phyloP scores from a whole-genome alignment of 495 filamentous ascomycete genomes.

The Xylaria acuta region DNA sequence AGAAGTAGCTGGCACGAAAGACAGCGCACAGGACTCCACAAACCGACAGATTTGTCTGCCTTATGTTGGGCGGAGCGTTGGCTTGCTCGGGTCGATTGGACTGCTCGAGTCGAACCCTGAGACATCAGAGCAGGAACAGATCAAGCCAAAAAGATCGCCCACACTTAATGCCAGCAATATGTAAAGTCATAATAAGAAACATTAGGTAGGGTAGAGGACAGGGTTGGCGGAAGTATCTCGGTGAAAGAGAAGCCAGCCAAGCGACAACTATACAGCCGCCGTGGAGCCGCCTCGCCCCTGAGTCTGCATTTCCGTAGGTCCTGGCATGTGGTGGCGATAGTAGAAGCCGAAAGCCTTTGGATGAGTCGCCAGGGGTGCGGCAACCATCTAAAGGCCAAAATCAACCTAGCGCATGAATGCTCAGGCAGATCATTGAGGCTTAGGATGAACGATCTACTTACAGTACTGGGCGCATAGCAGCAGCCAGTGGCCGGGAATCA shows the following conservation, averaged over 20 bases:
- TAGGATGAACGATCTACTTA: conserved; percentile 17
- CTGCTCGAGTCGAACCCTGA: neutral
- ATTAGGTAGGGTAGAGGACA: neutral
- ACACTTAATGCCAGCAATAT: conserved; percentile 6
- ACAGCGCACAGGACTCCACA: neutral
- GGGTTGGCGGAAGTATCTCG: conserved; percentile 10
- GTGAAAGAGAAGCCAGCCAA: neutral
- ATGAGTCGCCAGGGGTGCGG: neutral
- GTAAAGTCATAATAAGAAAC: neutral
- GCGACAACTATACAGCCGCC: neutral
- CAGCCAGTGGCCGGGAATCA: neutral
- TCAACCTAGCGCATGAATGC: conserved; percentile 15
- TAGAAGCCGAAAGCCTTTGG: neutral
- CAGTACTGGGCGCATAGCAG: neutral
- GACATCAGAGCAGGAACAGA: neutral
- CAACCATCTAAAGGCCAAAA: neutral
- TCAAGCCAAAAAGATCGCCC: neutral
- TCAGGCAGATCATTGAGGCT: conserved; percentile 22
- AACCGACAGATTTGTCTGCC: neutral
- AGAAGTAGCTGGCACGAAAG: neutral
- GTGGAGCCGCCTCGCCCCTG: conserved; percentile 1
- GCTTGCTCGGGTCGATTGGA: conserved; percentile 2
- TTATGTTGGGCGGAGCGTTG: neutral
- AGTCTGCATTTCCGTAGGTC: conserved; percentile 1
- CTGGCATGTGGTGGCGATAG: neutral